phyloP scores from a whole-genome alignment of 2,329 filamentous ascomycete genomes.

The Hymenoscyphus scutula region DNA sequence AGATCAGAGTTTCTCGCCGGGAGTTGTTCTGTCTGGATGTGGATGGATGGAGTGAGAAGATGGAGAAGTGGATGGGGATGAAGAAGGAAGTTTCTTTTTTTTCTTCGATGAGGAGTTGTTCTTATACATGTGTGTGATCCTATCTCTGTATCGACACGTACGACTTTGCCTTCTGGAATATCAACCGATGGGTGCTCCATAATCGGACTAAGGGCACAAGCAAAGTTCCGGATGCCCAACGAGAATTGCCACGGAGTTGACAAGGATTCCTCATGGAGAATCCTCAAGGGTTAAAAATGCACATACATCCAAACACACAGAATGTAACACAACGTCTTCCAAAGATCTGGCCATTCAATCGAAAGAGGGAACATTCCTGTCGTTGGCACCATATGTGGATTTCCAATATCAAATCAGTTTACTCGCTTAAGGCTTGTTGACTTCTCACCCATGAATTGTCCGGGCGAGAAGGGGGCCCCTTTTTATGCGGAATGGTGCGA shows the following conservation, averaged over 20 bases:
- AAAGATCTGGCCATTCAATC: neutral
- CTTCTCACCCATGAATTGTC: neutral
- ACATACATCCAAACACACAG: neutral
- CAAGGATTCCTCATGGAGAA: neutral
- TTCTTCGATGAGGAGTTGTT: neutral
- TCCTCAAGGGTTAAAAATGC: neutral
- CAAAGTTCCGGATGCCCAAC: neutral
- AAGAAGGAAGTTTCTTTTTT: conserved; percentile 15
- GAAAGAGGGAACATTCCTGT: neutral
- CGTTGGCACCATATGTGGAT: neutral
- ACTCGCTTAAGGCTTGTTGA: neutral
- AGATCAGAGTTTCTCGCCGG: conserved; percentile 22
- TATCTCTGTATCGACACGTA: neutral
- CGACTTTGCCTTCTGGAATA: neutral
- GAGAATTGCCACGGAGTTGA: neutral
- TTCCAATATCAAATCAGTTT: neutral
- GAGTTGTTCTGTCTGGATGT: conserved; percentile 16
- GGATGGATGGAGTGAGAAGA: conserved; percentile 10
- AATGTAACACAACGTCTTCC: neutral
- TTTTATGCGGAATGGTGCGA: neutral
- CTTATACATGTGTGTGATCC: neutral
- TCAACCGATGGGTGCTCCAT: neutral
- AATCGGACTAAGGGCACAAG: neutral
- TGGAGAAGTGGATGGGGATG: conserved; percentile 11
- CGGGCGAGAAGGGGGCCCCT: neutral